These are phyloP conservation scores for Amphicarpaea edgeworthii DNA, from an alignment of 306 rosid genomes.

Conservation along the genomic window DNA sequence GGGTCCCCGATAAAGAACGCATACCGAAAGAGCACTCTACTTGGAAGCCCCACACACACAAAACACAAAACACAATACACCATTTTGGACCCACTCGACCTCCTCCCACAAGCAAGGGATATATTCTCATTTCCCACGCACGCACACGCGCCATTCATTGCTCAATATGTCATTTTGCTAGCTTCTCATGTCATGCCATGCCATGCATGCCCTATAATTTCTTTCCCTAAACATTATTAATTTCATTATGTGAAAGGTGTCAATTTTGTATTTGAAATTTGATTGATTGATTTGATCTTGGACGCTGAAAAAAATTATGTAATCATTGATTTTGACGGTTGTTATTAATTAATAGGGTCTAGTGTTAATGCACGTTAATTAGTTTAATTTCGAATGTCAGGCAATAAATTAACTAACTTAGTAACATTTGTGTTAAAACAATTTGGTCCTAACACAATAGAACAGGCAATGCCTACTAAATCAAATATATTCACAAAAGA, in stretches of 20 bases:
- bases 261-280: neutral
- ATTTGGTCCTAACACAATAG: too few species aligned
- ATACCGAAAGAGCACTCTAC: conserved; percentile 88
- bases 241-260: neutral
- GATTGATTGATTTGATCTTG: neutral
- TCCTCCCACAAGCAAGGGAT: conserved; percentile 92
- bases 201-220: too few species aligned
- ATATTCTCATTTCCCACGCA: conserved; percentile 54
- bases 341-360: neutral
- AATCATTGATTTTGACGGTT: neutral
- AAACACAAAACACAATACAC: conserved; percentile 14
- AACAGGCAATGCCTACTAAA: too few species aligned
- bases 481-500: too few species aligned
- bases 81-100: conserved; percentile 45
- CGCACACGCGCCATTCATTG: conserved; percentile 32
- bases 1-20: conserved; percentile 90
- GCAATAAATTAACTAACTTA: too few species aligned
- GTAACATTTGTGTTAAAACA: too few species aligned
- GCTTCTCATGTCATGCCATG: conserved; percentile 37
- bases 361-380: neutral
- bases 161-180: neutral
- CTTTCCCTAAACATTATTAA: neutral
- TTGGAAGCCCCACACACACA: conserved; percentile 66
- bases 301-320: neutral
- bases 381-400: neutral